phyloP scores from a whole-genome alignment of 1,284 basidiomycete genomes.

The Ustilago loliicola region DNA sequence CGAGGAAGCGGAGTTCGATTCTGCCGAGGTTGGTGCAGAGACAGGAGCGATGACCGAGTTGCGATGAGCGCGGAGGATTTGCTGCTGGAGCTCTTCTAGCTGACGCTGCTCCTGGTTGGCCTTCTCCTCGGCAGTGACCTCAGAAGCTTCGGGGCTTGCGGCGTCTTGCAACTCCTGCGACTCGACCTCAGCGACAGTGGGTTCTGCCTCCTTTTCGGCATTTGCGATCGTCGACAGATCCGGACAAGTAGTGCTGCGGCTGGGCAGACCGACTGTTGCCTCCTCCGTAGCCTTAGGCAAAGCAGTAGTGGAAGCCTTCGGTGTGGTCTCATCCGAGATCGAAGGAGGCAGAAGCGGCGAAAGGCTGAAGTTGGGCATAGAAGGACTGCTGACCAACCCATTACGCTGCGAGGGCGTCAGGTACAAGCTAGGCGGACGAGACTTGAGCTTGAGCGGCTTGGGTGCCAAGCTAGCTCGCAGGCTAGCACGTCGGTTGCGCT shows the following conservation, averaged over 20 bases:
- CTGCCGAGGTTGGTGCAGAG: conserved; percentile 7
- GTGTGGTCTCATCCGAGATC: conserved; percentile 32
- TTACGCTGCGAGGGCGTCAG: conserved; percentile 41
- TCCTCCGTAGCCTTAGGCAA: conserved; percentile 21
- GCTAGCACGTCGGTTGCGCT: conserved; percentile 54
- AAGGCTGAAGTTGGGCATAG: conserved; percentile 42
- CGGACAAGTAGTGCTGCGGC: conserved; percentile 43
- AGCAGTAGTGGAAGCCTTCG: conserved; percentile 12
- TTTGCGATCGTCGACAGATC: conserved; percentile 13
- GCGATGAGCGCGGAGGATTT: conserved; percentile 47
- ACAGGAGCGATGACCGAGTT: conserved; percentile 33
- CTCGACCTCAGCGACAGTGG: not conserved
- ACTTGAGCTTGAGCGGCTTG: conserved; percentile 64
- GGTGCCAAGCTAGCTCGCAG: conserved; percentile 59
- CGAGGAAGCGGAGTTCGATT: conserved; percentile 19
- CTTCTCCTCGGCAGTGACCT: conserved; percentile 4
- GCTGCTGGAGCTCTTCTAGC: conserved; percentile 40
- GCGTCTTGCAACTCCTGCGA: not conserved
- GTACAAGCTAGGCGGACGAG: conserved; percentile 62
- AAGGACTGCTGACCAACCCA: conserved; percentile 37
- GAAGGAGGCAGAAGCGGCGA: conserved; percentile 21
- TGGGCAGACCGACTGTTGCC: conserved; percentile 12
- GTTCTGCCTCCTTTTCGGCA: not conserved
- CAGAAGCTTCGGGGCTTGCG: not conserved
- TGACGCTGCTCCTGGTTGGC: conserved; percentile 39